These are phyloP conservation scores for Globisporangium rhizosaccharum DNA, from an alignment of 352 stramenopile species.

Conservation along the genomic window DNA sequence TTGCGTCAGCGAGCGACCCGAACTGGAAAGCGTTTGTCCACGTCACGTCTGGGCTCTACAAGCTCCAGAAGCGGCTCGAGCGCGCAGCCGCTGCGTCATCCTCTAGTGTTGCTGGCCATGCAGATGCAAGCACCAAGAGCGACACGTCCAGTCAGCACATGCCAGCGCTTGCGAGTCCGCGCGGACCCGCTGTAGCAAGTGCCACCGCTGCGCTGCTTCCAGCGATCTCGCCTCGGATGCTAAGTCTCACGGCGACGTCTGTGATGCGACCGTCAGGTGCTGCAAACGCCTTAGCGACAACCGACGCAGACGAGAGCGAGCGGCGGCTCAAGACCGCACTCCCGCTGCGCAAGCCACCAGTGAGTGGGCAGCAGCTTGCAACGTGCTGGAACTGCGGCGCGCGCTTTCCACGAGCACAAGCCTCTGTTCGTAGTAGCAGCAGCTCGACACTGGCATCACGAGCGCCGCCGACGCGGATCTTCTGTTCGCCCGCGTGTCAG, in stretches of 20 bases:
- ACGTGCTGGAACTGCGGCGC: slow-evolving; percentile 66
- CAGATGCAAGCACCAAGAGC: not conserved
- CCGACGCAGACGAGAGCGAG: not conserved
- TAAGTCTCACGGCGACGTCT: slow-evolving; percentile 5
- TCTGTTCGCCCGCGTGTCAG: slow-evolving; percentile 36
- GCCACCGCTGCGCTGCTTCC: slow-evolving; percentile 13
- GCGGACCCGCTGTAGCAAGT: not conserved
- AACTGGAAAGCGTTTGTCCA: slow-evolving; percentile 48
- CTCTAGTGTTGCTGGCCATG: not conserved
- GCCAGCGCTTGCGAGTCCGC: not conserved
- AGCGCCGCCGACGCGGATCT: slow-evolving; percentile 22
- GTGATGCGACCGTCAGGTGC: not conserved
- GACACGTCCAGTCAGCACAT: not conserved
- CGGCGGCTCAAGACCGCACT: slow-evolving; percentile 13
- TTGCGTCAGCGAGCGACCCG: slow-evolving; percentile 23
- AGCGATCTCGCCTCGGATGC: slow-evolving; percentile 22
- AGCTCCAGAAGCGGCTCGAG: slow-evolving; percentile 36
- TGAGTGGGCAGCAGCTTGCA: slow-evolving; percentile 24
- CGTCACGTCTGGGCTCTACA: slow-evolving; percentile 33
- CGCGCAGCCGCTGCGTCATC: not conserved
- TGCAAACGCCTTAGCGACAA: not conserved
- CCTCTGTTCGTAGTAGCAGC: slow-evolving; percentile 1
- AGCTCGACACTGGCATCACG: slow-evolving; percentile 10
- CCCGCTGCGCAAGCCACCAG: slow-evolving; percentile 22
- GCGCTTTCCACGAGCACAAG: slow-evolving; percentile 36